Conservation (phyloP, 441 rosid species). For the Euphorbia celastroides region DNA sequence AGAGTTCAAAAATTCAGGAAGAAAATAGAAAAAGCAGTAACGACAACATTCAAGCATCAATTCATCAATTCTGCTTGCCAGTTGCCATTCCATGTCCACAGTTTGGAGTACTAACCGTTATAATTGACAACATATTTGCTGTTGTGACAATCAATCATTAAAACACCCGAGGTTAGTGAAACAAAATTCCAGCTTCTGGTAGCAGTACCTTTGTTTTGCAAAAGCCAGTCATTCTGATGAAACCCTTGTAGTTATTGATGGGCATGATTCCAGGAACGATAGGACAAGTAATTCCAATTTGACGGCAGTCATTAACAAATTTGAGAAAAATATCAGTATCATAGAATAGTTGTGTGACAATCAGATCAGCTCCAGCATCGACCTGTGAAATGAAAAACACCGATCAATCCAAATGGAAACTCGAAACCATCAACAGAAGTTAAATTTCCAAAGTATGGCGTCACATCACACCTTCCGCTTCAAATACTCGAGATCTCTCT, state of each 20-base stretch:
- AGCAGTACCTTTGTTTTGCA: slow-evolving; percentile 87
- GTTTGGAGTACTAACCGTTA: background rate
- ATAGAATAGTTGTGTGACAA: slow-evolving; percentile 83
- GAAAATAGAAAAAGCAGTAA: background rate
- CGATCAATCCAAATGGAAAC: slow-evolving; percentile 18
- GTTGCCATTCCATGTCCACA: background rate
- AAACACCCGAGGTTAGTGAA: background rate
- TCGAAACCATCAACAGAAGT: background rate
- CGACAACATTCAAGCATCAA: background rate
- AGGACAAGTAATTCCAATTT: slow-evolving; percentile 85
- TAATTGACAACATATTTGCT: background rate
- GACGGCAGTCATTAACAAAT: slow-evolving; percentile 87
- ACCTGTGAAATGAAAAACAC: slow-evolving; percentile 36
- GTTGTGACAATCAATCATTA: background rate
- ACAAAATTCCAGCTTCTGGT: background rate
- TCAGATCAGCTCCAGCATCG: slow-evolving; percentile 96
- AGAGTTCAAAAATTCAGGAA: background rate
- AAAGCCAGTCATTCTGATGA: slow-evolving; percentile 94
- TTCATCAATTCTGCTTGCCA: background rate
- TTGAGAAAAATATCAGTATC: slow-evolving; percentile 89
- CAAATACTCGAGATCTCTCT: slow-evolving; percentile 78
- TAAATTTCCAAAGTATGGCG: background rate
- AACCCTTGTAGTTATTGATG: slow-evolving; percentile 90
- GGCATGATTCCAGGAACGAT: slow-evolving; percentile 99
- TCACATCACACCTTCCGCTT: slow-evolving; percentile 58